These are phyloP conservation scores for Gonium pectorale DNA, from an alignment of 139 green algal species.

Conservation along the genomic window DNA sequence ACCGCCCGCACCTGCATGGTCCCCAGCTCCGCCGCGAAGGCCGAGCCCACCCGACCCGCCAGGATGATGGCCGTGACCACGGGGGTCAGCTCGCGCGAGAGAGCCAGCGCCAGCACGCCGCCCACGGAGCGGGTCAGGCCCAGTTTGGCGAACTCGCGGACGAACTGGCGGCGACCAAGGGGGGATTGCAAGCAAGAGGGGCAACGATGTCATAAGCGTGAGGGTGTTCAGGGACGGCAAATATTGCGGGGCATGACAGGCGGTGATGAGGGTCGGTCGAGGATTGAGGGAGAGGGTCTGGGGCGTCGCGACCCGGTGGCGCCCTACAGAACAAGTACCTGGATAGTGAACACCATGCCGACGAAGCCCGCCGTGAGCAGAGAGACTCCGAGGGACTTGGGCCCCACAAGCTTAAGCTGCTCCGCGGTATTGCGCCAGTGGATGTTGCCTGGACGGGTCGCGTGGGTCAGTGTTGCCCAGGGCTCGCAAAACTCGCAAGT, in stretches of 20 bases:
- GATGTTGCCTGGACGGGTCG: constrained; percentile 88
- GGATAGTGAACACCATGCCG: constrained; percentile 99
- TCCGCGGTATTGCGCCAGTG: constrained; percentile 91
- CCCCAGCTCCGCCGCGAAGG: constrained; percentile 98
- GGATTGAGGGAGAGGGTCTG: no score
- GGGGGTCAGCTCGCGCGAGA: constrained; percentile 95
- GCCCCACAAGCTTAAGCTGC: constrained; percentile 95
- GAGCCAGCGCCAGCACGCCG: constrained; percentile 94
- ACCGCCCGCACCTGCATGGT: constrained; percentile 91
- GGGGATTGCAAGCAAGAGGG: no score
- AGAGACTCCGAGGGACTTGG: constrained; percentile 91
- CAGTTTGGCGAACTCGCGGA: constrained; percentile 94
- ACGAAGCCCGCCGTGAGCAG: constrained; percentile 97
- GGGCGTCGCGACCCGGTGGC: no score
- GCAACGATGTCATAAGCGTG: no score
- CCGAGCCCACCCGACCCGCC: constrained; percentile 93
- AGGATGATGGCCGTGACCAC: constrained; percentile 99
- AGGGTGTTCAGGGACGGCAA: no score
- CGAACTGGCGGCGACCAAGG: constrained; percentile 91
- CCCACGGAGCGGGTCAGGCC: constrained; percentile 95
- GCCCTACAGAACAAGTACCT: constrained; percentile 66
- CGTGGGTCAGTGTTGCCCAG: no score
- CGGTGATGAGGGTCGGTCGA: no score
- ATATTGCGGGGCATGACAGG: no score
- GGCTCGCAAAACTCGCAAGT: no score